A percentile compares a stretch with the other conserved stretches of the same genome.
phyloP scores from a whole-genome alignment of 441 rosid genomes.

The Bruguiera hainesii region DNA sequence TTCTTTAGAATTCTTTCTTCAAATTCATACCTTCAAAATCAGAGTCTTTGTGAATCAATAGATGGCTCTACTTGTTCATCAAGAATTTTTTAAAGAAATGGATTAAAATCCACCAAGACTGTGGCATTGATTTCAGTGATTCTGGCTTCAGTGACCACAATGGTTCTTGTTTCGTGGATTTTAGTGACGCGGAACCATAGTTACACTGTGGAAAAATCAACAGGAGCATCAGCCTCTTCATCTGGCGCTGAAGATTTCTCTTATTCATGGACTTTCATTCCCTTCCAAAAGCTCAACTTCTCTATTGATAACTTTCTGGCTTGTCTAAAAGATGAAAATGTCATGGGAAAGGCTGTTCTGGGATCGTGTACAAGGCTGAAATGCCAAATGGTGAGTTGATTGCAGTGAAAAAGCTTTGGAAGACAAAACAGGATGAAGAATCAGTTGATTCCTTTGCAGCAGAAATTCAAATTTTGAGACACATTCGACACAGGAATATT shows the following conservation, averaged over 20 bases:
- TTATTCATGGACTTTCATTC: constrained; percentile 90
- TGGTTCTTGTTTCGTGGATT: constrained; percentile 59
- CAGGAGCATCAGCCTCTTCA: constrained; percentile 32
- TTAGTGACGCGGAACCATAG: constrained; percentile 50
- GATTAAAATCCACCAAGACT: constrained; percentile 62
- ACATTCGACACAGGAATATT: constrained; percentile 80
- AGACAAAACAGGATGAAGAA: constrained; percentile 56
- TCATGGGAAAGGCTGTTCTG: constrained; percentile 91
- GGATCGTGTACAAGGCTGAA: constrained; percentile 80
- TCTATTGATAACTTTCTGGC: constrained; percentile 69
- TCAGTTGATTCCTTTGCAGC: constrained; percentile 74
- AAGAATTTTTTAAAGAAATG: constrained; percentile 28
- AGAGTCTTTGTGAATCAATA: constrained; percentile 50
- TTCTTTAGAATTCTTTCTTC: constrained; percentile 70
- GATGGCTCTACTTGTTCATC: constrained; percentile 81
- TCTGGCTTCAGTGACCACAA: constrained; percentile 53
- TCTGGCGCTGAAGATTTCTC: constrained; percentile 77
- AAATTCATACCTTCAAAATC: constrained; percentile 59
- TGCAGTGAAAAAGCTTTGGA: constrained; percentile 91
- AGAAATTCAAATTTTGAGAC: constrained; percentile 85
- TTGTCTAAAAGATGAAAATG: constrained; percentile 73
- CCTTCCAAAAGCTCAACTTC: constrained; percentile 76
- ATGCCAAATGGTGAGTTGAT: constrained; percentile 70
- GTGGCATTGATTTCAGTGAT: constrained; percentile 60
- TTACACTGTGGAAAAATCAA: constrained; percentile 51